Base-by-base conservation (phyloP, 345 rosid genomes). In the Luvunga scandens region DNA sequence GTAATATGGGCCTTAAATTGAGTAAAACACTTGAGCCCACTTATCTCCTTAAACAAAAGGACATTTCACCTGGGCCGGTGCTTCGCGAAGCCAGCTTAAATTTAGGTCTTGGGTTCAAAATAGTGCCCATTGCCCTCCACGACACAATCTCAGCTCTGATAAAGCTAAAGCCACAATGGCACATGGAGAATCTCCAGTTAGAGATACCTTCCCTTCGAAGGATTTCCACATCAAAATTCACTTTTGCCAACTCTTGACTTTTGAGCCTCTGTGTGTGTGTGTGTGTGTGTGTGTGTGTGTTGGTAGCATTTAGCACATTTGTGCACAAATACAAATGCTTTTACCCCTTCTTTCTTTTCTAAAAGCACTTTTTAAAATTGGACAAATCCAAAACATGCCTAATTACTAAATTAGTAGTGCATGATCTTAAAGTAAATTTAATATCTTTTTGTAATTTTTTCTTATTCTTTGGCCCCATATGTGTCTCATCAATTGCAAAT, bases 401-500 rank as follows among this genome's bases (percentile, higher is more conserved):
- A 59, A 34, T 45, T 75, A 74, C 69, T 33, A 55, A 45, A 57
- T 33, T 27, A 71, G 34, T 25, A 36, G 38, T 45, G 69, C 72
- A 66, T n/a, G 42, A 65, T 39, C 69, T 42, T 48, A 64, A 75
- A 48, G 61, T 60, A 24, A 34, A 50, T 16, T 34, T 67, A 70
- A 50, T 69, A 34, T 69, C 36, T 27, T 65, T 69, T 34, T n/a
- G 0, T 9, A 75, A 56, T 74, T 6, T 50, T 63, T 30, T 62
- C 68, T 78, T 42, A n/a, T 78, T 77, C 66, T 31, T 57, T 39
- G 71, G 71, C 22, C 65, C 61, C 75, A 59, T 72, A 18, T 66
- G 55, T 22, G 25, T 80, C 66, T 74, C 18, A 10, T 60, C 71
- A 66, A 63, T 73, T 78, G 83, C 79, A 76, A 79, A 83, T 81